phyloP scores from a whole-genome alignment of 495 filamentous ascomycete species.

The Penicillium cosmopolitanum region DNA sequence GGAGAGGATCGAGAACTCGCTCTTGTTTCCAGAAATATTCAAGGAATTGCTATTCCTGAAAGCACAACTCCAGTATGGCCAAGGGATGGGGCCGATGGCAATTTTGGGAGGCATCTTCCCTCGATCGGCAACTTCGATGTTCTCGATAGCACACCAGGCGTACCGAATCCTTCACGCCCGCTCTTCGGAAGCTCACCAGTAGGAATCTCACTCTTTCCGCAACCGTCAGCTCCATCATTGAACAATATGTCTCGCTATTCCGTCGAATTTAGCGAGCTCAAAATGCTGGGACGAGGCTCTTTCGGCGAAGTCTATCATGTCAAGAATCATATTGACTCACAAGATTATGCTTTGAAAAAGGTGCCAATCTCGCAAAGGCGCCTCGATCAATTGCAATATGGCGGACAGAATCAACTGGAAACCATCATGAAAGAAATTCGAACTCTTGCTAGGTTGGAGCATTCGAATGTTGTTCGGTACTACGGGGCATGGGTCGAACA shows the following conservation, averaged over 20 bases:
- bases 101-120: conserved; percentile 24
- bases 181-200: conserved; percentile 42
- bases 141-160: conserved; percentile 24
- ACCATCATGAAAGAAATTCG: conserved; percentile 57
- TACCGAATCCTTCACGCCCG: conserved; percentile 29
- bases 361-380: conserved; percentile 53
- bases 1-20: conserved; percentile 24
- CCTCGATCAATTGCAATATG: conserved; percentile 49
- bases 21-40: conserved; percentile 20
- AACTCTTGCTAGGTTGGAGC: conserved; percentile 56
- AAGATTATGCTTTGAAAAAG: conserved; percentile 58
- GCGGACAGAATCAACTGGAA: conserved; percentile 50
- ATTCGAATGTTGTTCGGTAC: conserved; percentile 58
- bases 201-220: conserved; percentile 38
- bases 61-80: conserved; percentile 15
- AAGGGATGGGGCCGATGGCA: conserved; percentile 10
- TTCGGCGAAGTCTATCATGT: conserved; percentile 59
- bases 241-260: conserved; percentile 44
- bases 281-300: conserved; percentile 53
- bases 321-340: conserved; percentile 54
- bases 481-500: conserved; percentile 58
- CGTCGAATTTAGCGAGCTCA: conserved; percentile 47
- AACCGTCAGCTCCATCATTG: conserved; percentile 20
- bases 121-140: conserved; percentile 26
- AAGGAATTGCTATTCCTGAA: conserved; percentile 11